phyloP scores from a whole-genome alignment of 768 basidiomycete genomes.

The Mycena latifolia region DNA sequence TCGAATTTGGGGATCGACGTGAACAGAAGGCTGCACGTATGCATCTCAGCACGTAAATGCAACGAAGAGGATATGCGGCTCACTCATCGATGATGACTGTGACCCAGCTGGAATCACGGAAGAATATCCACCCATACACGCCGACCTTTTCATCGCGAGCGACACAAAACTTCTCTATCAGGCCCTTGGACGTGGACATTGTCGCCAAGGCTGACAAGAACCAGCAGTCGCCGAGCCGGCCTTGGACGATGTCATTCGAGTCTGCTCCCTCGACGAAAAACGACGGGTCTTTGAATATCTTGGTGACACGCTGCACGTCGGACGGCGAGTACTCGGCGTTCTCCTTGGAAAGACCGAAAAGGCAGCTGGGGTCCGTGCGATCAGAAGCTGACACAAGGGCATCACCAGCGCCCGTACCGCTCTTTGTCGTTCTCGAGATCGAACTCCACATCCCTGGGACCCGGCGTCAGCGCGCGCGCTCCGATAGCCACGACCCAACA shows the following conservation, averaged over 20 bases:
- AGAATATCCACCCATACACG: constrained; percentile 72
- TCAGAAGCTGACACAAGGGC: background rate
- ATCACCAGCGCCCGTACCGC: constrained; percentile 11
- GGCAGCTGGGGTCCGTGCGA: constrained; percentile 46
- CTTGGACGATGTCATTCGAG: constrained; percentile 64
- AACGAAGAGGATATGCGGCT: constrained; percentile 31
- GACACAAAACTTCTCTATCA: constrained; percentile 65
- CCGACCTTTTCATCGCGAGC: constrained; percentile 65
- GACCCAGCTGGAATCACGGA: constrained; percentile 63
- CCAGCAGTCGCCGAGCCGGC: constrained; percentile 67
- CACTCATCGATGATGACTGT: constrained; percentile 71
- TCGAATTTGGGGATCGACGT: constrained; percentile 65
- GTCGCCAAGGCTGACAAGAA: constrained; percentile 66
- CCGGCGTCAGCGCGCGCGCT: background rate
- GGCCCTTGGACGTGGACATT: constrained; percentile 57
- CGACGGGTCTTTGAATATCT: constrained; percentile 66
- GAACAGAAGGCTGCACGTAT: constrained; percentile 55
- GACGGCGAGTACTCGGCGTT: constrained; percentile 47
- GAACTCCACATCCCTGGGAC: constrained; percentile 64
- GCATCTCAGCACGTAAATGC: background rate
- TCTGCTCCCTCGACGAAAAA: constrained; percentile 63
- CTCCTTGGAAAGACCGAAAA: constrained; percentile 52
- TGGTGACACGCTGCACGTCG: constrained; percentile 56
- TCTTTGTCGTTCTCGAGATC: constrained; percentile 67
- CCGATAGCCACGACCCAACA: background rate